A percentile compares a stretch with the other conserved stretches of the same genome.
Conservation (phyloP, 2,329 filamentous ascomycete species). For the Orbilia brochopaga region DNA sequence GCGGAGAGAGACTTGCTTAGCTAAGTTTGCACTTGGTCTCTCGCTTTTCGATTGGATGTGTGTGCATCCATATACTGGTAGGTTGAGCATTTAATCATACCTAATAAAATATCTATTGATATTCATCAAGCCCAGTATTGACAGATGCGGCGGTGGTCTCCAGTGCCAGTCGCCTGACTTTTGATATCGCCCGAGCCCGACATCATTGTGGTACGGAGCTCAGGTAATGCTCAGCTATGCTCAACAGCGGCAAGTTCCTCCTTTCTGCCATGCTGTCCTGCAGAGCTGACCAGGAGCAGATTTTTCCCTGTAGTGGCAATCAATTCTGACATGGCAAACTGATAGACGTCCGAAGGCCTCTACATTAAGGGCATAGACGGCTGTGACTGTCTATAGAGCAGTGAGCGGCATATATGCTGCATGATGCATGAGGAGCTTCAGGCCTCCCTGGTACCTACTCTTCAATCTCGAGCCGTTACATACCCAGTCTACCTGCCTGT, state of each 20-base stretch:
- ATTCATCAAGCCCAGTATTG: too few relatives aligned
- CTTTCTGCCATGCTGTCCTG: background rate
- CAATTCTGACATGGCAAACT: background rate
- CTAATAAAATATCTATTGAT: too few relatives aligned
- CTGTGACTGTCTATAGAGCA: background rate
- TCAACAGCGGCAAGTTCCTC: background rate
- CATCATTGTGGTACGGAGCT: constrained; percentile 57
- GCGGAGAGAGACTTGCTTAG: too few relatives aligned
- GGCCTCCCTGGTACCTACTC: background rate
- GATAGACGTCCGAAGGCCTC: background rate
- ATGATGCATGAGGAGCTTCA: constrained; percentile 2
- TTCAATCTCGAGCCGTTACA: background rate
- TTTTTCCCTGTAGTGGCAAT: background rate
- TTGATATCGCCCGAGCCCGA: constrained; percentile 56
- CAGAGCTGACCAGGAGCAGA: background rate
- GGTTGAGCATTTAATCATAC: too few relatives aligned
- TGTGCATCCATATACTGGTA: too few relatives aligned
- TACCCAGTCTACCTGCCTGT: background rate
- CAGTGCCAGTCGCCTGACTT: constrained; percentile 23
- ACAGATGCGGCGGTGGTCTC: background rate
- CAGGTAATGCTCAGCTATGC: constrained; percentile 22
- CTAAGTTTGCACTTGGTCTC: too few relatives aligned
- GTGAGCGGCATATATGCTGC: background rate
- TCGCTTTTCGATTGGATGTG: too few relatives aligned
- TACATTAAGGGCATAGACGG: background rate